Evolutionary conservation across 2,329 filamentous ascomycete species (phyloP), one percentile per base, ranked within the genome.

Genomic region (Beauveria rudraprayagi): DNA sequence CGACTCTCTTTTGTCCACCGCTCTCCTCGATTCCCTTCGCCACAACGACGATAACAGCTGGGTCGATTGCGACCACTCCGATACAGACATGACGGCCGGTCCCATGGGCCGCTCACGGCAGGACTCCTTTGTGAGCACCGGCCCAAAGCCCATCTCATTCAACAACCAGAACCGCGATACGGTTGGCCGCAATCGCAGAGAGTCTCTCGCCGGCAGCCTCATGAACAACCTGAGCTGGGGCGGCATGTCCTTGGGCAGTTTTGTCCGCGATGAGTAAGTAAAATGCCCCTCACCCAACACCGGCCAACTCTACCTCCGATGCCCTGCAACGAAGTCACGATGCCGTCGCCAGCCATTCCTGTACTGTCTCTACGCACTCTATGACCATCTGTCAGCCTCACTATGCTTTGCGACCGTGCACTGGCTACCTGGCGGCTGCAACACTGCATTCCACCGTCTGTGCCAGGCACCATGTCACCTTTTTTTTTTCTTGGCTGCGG

Each of bases 191-290:
- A 80, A 78, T 59, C 80, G 85, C 65, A 79, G 85, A 67, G 85
- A 88, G 71, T 84, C 80, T 61, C 72, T 87, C 40, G 84, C 84
- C 17, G 84, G 84, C 54, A 88, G 85, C 70, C 74, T 87, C 62
- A 85, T 87, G 76, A 89, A 87, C 65, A 92, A 93, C 68, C 92
- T 96, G 87, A 97, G 92, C 76, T 99, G 93, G 92, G 93, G 93
- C 71, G 93, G 92, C 66, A 86, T 96, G 63, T 97, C 93, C 9
- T 91, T 97, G 66, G 93, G 93, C 65, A 97, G 93, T 71, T 97
- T 95, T 81, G 94, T 99, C 75, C 84, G 91, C 74, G 93, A 99
- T 78, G 94, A 99, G 94, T 99, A 86, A 86, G 93, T 79, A 62
- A 55, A 61, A 61, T 56, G 58, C 58, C 58, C 58, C 51, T 48